These are phyloP conservation scores for Petunia axillaris DNA, from an alignment of 257 asterid genomes.

Conservation along the genomic window DNA sequence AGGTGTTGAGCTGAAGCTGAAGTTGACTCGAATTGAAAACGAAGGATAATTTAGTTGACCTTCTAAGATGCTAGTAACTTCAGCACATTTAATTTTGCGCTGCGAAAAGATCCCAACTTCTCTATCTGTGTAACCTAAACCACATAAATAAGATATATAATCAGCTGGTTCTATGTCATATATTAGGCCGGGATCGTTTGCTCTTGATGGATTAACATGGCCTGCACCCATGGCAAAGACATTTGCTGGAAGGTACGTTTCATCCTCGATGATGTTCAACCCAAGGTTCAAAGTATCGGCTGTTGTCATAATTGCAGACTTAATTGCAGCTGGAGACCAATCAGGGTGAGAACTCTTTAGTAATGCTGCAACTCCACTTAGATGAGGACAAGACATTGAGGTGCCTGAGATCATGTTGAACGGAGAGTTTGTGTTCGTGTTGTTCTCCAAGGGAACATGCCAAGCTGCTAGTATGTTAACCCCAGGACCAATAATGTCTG, in stretches of 20 bases:
- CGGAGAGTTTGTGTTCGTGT: background rate
- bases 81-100: constrained; percentile 23
- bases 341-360: constrained; percentile 37
- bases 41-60: constrained; percentile 50
- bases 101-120: constrained; percentile 29
- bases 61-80: constrained; percentile 21
- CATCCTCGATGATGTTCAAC: constrained; percentile 22
- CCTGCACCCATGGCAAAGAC: constrained; percentile 44
- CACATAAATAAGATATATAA: constrained; percentile 43
- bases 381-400: constrained; percentile 50
- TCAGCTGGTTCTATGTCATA: constrained; percentile 32
- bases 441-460: constrained; percentile 20
- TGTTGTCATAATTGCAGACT: constrained; percentile 46
- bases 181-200: constrained; percentile 44
- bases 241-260: constrained; percentile 6
- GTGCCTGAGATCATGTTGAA: constrained; percentile 41
- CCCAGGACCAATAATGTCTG: constrained; percentile 44
- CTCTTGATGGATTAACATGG: constrained; percentile 41
- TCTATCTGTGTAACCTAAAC: constrained; percentile 21
- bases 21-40: constrained; percentile 26
- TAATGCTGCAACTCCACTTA: constrained; percentile 43
- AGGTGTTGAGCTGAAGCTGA: background rate
- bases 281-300: constrained; percentile 25
- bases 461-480: constrained; percentile 43
- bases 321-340: constrained; percentile 48